Evolutionary conservation across 2,329 filamentous ascomycete species (phyloP).

Genomic region (Ophiocordyceps unilateralis): DNA sequence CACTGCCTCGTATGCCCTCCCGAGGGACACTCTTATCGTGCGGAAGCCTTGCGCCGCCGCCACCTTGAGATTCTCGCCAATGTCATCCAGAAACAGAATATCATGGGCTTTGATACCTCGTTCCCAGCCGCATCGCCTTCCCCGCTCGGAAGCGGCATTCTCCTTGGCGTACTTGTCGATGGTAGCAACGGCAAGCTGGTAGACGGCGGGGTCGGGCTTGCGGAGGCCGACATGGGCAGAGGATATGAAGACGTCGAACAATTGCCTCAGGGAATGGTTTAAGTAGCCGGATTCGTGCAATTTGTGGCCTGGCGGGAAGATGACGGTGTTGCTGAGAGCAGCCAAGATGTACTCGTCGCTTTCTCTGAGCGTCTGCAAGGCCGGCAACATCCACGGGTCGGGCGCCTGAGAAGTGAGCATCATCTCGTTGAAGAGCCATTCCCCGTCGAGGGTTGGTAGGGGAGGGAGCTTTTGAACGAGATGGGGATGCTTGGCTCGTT

Average conservation of each 20-base stretch:
- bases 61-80: slow-evolving; percentile 79
- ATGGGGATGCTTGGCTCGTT: slow-evolving; percentile 22
- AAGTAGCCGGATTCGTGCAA: slow-evolving; percentile 36
- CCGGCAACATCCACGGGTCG: slow-evolving; percentile 81
- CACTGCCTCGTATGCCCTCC: slow-evolving; percentile 64
- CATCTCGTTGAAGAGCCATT: slow-evolving; percentile 79
- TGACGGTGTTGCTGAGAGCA: slow-evolving; percentile 78
- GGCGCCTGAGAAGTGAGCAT: slow-evolving; percentile 54
- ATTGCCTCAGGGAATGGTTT: slow-evolving; percentile 38
- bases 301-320: slow-evolving; percentile 60
- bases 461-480: slow-evolving; percentile 32
- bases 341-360: slow-evolving; percentile 55
- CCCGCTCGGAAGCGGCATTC: slow-evolving; percentile 24
- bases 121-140: slow-evolving; percentile 24
- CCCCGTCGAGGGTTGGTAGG: slow-evolving; percentile 57
- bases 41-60: slow-evolving; percentile 57
- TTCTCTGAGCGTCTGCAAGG: slow-evolving; percentile 49
- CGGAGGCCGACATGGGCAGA: slow-evolving; percentile 74
- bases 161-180: slow-evolving; percentile 44
- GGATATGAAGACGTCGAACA: slow-evolving; percentile 79
- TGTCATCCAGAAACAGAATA: slow-evolving; percentile 80
- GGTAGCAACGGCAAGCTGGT: slow-evolving; percentile 51
- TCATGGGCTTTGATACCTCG: slow-evolving; percentile 42
- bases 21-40: slow-evolving; percentile 74
- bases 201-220: slow-evolving; percentile 75